Percentiles rank a stretch among this genome's conserved stretches.
Evolutionary conservation across 2,329 filamentous ascomycete species (phyloP).

Genomic region (Mariannaea sp.): DNA sequence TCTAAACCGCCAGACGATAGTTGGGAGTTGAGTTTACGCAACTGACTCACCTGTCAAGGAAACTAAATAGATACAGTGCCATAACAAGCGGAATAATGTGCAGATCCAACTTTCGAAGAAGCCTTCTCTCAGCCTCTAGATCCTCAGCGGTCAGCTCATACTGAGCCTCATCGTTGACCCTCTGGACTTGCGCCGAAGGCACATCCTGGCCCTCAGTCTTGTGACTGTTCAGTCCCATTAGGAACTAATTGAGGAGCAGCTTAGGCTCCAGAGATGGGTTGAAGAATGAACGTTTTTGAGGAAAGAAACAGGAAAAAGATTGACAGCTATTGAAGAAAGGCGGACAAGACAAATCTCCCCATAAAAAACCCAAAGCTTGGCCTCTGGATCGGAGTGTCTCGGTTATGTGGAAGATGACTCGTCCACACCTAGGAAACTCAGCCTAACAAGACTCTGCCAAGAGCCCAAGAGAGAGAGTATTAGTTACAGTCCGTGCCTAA

Average conservation of each 20-base stretch:
- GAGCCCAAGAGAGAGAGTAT: slow-evolving; percentile 3
- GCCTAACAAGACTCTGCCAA: too few species aligned
- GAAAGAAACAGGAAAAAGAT: neutral
- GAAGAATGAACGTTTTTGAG: neutral
- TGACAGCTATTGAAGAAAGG: neutral
- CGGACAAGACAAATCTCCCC: too few species aligned
- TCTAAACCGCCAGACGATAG: too few species aligned
- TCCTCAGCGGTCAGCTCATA: slow-evolving; percentile 22
- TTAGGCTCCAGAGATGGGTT: neutral
- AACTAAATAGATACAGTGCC: slow-evolving; percentile 74
- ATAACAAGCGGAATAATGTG: slow-evolving; percentile 70
- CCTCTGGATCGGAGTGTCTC: too few species aligned
- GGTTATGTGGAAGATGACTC: too few species aligned
- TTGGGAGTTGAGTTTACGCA: too few species aligned
- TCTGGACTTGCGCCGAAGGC: slow-evolving; percentile 19
- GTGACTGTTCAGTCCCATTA: neutral
- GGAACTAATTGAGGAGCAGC: neutral
- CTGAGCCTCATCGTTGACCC: slow-evolving; percentile 27
- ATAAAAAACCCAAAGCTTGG: too few species aligned
- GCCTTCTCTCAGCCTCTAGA: slow-evolving; percentile 52
- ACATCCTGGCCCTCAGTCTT: slow-evolving; percentile 16
- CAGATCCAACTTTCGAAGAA: slow-evolving; percentile 68
- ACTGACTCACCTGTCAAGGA: slow-evolving; percentile 68
- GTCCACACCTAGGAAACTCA: too few species aligned
- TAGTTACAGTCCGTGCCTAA: slow-evolving; percentile 24